These are phyloP conservation scores for Exobasidium cylindrosporum DNA, from an alignment of 1,284 basidiomycete genomes.

Conservation along the genomic window DNA sequence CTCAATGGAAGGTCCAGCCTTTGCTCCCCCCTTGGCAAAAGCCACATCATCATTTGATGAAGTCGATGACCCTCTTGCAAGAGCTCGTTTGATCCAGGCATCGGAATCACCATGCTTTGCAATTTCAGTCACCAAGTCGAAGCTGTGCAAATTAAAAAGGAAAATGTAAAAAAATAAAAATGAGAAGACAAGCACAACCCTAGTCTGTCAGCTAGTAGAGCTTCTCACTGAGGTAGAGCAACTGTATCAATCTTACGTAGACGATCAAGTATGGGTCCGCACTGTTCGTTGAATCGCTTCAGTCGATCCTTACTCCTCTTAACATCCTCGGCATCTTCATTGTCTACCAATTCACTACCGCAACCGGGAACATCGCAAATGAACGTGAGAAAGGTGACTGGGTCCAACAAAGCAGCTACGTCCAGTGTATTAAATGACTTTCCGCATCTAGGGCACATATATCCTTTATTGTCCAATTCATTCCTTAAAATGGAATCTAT, in stretches of 20 bases:
- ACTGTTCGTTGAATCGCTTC: constrained; percentile 90
- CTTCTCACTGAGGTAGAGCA: constrained; percentile 8
- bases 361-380: constrained; percentile 57
- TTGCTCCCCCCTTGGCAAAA: constrained; percentile 10
- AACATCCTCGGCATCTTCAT: constrained; percentile 82
- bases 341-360: constrained; percentile 74
- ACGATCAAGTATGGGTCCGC: constrained; percentile 78
- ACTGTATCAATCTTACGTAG: constrained; percentile 75
- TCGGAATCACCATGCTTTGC: constrained; percentile 40
- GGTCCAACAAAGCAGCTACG: constrained; percentile 76
- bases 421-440: constrained; percentile 82
- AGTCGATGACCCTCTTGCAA: constrained; percentile 16
- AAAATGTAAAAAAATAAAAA: not conserved
- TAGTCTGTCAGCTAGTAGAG: not conserved
- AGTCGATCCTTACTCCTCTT: constrained; percentile 84
- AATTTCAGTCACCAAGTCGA: constrained; percentile 66
- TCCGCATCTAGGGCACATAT: constrained; percentile 85
- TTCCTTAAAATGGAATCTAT: constrained; percentile 68
- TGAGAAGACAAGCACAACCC: not conserved
- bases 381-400: constrained; percentile 58
- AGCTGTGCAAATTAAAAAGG: constrained; percentile 58
- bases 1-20: constrained; percentile 25
- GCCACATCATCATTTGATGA: constrained; percentile 19
- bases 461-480: constrained; percentile 83
- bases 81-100: constrained; percentile 55